These are phyloP conservation scores for Oryza brachyantha DNA, from an alignment of 176 grass and related monocot species.

Conservation along the genomic window DNA sequence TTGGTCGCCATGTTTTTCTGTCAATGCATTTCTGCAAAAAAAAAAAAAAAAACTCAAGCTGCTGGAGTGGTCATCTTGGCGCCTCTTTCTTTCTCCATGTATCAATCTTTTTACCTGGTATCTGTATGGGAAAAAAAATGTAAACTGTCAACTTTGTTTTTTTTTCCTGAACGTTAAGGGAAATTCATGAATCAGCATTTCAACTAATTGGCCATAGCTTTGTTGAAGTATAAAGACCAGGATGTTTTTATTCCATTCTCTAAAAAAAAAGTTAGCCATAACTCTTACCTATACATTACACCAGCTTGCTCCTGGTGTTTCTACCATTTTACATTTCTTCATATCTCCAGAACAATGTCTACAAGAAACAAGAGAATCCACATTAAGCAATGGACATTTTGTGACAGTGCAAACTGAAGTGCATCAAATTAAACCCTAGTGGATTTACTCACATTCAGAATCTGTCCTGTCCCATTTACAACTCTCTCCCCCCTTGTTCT, in stretches of 20 bases:
- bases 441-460: constrained; percentile 86
- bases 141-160: not conserved
- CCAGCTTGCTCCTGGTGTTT: not conserved
- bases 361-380: constrained; percentile 3
- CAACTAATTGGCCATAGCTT: not conserved
- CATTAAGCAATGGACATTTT: not conserved
- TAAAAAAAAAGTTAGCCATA: not conserved
- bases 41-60: not conserved
- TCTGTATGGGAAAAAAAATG: not conserved
- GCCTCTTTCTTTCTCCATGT: not conserved
- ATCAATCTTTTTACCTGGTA: not conserved
- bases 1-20: not conserved
- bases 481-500: constrained; percentile 32
- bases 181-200: too few relatives aligned
- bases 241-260: too few relatives aligned
- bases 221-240: too few relatives aligned
- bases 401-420: not conserved
- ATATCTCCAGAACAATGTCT: constrained; percentile 94
- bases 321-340: not conserved
- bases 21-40: not conserved
- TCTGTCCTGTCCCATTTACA: constrained; percentile 87
- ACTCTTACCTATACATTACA: not conserved
- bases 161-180: too few relatives aligned
- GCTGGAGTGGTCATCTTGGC: not conserved
- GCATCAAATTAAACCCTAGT: too few relatives aligned